Evolutionary conservation across 768 basidiomycete genomes (phyloP), one percentile per base, ranked within the genome.

Genomic region (Grammothele lineata): DNA sequence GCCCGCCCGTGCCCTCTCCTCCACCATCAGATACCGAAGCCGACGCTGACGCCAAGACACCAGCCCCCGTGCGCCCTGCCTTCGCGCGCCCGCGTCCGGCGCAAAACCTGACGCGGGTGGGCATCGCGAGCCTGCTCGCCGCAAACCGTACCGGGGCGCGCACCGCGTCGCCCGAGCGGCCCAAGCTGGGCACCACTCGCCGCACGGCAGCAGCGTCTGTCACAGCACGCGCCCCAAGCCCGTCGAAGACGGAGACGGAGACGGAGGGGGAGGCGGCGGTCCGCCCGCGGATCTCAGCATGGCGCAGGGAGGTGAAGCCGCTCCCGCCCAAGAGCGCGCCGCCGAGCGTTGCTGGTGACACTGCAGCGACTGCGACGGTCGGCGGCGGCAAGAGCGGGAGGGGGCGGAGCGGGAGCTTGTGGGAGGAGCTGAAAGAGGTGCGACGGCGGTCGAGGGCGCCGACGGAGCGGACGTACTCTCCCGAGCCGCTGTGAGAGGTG

Each of bases 351-450:
- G 55, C 47, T 12, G 60, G 58, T 18, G 69, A 58, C 5, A n/a
- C n/a, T n/a, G n/a, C n/a, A n/a, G 68, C 65, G 12, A 72, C 8
- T 30, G 27, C 27, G 8, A 30, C 8, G 27, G 27, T 7, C 27
- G 27, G 14, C 27, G n/a, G n/a, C n/a, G 30, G 30, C 30, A 15
- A 71, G 34, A 58, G 74, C 52, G 71, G 72, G 53, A 19, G 26
- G 5, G 67, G 64, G 51, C 59, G 75, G 53, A 71, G 74, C 55
- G 27, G 27, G 27, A 69, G 68, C 47, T 57, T 83, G 50, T 81
- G 80, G 78, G 70, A 67, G 35, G 81, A 83, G 55, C 64, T 83
- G 21, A 71, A 70, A 57, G 72, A 75, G 47, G 66, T 78, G 43
- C 74, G 69, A 54, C 67, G 67, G 48, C 71, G 70, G 60, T 66